A percentile compares a stretch with the other conserved stretches of the same genome.
These are phyloP conservation scores for Thamnidium elegans DNA, from an alignment of 192 early-diverging fungal genomes.

Conservation along the genomic window DNA sequence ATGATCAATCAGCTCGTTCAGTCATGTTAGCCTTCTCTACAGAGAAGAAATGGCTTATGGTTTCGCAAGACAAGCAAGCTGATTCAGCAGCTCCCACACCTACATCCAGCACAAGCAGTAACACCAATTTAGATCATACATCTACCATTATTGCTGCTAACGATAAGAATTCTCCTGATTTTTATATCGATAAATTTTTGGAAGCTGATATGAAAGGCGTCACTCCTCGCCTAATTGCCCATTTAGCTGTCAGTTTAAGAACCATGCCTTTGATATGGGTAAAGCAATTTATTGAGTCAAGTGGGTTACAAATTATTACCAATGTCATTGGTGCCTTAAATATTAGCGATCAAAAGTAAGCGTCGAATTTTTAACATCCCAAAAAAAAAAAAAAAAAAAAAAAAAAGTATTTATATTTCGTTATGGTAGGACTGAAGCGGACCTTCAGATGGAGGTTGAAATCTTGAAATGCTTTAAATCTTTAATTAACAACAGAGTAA, in stretches of 20 bases:
- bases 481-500: slow-evolving; percentile 61
- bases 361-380: not conserved
- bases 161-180: slow-evolving; percentile 56
- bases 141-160: slow-evolving; percentile 3
- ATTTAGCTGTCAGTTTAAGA: slow-evolving; percentile 53
- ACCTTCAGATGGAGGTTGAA: slow-evolving; percentile 77
- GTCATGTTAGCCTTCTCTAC: slow-evolving; percentile 45
- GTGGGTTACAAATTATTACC: slow-evolving; percentile 69
- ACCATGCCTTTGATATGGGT: slow-evolving; percentile 67
- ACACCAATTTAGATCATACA: not conserved
- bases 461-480: slow-evolving; percentile 80
- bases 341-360: slow-evolving; percentile 51
- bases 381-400: slow-evolving; percentile 9
- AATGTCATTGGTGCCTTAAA: slow-evolving; percentile 66
- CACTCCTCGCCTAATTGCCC: slow-evolving; percentile 45
- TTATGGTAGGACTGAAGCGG: slow-evolving; percentile 58
- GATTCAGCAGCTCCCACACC: slow-evolving; percentile 32
- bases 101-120: slow-evolving; percentile 13
- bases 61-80: slow-evolving; percentile 48
- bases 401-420: slow-evolving; percentile 25
- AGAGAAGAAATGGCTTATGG: slow-evolving; percentile 60
- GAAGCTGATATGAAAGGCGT: slow-evolving; percentile 50
- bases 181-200: slow-evolving; percentile 52
- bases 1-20: slow-evolving; percentile 43
- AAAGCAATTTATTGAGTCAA: slow-evolving; percentile 71